Evolutionary conservation across 208 protist species (phyloP).

Genomic region (Leptomonas seymouri): DNA sequence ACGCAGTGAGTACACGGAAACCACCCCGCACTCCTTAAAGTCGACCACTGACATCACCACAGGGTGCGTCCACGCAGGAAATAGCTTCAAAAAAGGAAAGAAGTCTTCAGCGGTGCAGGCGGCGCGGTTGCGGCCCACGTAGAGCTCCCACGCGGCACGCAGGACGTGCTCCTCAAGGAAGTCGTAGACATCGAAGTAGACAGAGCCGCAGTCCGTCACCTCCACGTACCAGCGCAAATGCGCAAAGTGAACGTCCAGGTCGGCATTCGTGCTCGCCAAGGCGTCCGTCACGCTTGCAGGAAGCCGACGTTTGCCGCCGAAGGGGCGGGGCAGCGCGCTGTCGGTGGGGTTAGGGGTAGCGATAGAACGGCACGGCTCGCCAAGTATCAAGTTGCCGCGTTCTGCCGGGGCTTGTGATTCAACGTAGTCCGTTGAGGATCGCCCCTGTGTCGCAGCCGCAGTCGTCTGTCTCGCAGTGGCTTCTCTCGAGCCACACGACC

Average conservation of each 20-base stretch:
- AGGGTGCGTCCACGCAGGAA: slow-evolving; percentile 56
- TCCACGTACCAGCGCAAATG: slow-evolving; percentile 76
- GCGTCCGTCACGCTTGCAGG: slow-evolving; percentile 26
- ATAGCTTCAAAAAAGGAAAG: slow-evolving; percentile 42
- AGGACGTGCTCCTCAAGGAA: slow-evolving; percentile 62
- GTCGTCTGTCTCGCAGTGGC: not conserved
- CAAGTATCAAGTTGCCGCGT: not conserved
- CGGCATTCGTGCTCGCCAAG: slow-evolving; percentile 46
- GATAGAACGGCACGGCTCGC: not conserved
- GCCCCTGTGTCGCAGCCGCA: slow-evolving; percentile 1
- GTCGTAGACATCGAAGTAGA: slow-evolving; percentile 44
- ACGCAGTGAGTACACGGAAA: slow-evolving; percentile 77
- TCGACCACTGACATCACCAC: slow-evolving; percentile 64
- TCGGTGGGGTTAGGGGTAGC: not conserved
- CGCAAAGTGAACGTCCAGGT: slow-evolving; percentile 52
- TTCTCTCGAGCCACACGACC: slow-evolving; percentile 9
- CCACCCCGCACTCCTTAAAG: slow-evolving; percentile 75
- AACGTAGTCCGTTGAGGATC: not conserved
- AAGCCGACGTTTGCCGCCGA: slow-evolving; percentile 24
- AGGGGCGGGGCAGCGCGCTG: slow-evolving; percentile 20
- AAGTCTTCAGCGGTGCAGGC: slow-evolving; percentile 70
- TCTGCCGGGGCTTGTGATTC: not conserved
- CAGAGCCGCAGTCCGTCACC: slow-evolving; percentile 28
- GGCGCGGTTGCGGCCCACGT: slow-evolving; percentile 56
- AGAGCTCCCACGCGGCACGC: slow-evolving; percentile 52